These are phyloP conservation scores for Allium sativum DNA, from an alignment of 106 monocot species.

Conservation along the genomic window DNA sequence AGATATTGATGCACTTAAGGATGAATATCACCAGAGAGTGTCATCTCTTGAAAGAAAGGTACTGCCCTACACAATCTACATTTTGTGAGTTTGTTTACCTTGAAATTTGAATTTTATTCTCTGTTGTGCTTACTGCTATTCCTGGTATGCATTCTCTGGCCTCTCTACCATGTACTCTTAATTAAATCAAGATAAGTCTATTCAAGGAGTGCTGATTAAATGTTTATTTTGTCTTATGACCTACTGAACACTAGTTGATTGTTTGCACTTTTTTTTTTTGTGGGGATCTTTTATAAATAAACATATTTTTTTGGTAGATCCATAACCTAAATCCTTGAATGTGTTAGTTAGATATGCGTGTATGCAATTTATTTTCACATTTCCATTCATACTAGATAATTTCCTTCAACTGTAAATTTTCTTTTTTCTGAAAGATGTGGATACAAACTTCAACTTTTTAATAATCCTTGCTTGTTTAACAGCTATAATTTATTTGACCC, in stretches of 20 bases:
- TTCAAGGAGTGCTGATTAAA: not conserved
- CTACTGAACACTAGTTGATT: too few relatives aligned
- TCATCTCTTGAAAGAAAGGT: conserved; percentile 95
- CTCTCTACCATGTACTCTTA: conserved; percentile 2
- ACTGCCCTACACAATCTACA: not conserved
- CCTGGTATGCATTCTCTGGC: not conserved
- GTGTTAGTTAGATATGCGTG: too few relatives aligned
- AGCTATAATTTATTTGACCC: not conserved
- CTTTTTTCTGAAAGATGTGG: not conserved
- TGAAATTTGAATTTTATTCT: not conserved
- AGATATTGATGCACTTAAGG: conserved; percentile 76
- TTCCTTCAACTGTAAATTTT: not conserved
- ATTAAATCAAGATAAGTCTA: not conserved
- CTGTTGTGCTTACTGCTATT: not conserved
- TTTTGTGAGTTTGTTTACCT: not conserved
- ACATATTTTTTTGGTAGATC: too few relatives aligned
- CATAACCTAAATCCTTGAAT: too few relatives aligned
- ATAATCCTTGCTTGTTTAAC: not conserved
- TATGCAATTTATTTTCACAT: too few relatives aligned
- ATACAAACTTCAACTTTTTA: not conserved
- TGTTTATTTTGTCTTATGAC: too few relatives aligned
- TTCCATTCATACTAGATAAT: too few relatives aligned
- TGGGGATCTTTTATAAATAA: too few relatives aligned
- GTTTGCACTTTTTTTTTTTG: too few relatives aligned
- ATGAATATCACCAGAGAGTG: conserved; percentile 92